Percentiles rank a stretch among this genome's conserved stretches.
These are phyloP conservation scores for Chaetoceros muelleri DNA, from an alignment of 108 stramenopile species.

Conservation along the genomic window DNA sequence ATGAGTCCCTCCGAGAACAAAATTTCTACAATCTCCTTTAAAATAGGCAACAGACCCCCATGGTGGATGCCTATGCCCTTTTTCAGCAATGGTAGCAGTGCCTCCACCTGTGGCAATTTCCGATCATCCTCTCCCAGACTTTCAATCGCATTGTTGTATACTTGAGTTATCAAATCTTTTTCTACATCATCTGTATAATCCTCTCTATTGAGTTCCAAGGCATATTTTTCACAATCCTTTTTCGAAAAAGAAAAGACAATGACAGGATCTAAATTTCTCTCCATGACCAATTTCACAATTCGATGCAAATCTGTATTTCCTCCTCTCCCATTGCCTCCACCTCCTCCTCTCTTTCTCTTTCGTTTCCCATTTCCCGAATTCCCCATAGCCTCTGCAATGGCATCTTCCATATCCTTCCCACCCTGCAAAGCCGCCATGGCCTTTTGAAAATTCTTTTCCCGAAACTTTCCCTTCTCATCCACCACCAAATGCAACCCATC, in stretches of 20 bases:
- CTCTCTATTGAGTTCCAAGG: conserved; percentile 80
- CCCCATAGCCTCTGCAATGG: conserved; percentile 54
- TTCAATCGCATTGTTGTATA: conserved; percentile 94
- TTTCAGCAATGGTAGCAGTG: conserved; percentile 91
- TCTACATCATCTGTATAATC: conserved; percentile 97
- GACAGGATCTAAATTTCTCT: conserved; percentile 89
- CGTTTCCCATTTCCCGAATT: conserved; percentile 58
- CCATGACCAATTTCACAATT: conserved; percentile 94
- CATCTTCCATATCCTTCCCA: conserved; percentile 28
- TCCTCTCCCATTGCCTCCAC: conserved; percentile 41
- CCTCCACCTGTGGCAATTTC: conserved; percentile 90
- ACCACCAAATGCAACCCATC: conserved; percentile 96
- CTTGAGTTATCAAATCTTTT: conserved; percentile 89
- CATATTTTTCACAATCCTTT: conserved; percentile 92
- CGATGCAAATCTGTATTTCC: conserved; percentile 77
- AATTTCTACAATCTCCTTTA: conserved; percentile 99
- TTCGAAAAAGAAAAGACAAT: conserved; percentile 98
- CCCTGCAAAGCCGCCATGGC: conserved; percentile 82
- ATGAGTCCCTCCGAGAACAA: conserved; percentile 95
- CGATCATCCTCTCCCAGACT: conserved; percentile 92
- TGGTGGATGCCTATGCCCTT: conserved; percentile 98
- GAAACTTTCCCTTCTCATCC: conserved; percentile 94
- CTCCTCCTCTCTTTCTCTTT: conserved; percentile 47
- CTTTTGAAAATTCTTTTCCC: conserved; percentile 91
- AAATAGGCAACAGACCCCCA: conserved; percentile 97